A percentile compares a stretch with the other conserved stretches of the same genome.
These are phyloP conservation scores for Leishmania lainsoni DNA, from an alignment of 208 protist genomes.

Conservation along the genomic window DNA sequence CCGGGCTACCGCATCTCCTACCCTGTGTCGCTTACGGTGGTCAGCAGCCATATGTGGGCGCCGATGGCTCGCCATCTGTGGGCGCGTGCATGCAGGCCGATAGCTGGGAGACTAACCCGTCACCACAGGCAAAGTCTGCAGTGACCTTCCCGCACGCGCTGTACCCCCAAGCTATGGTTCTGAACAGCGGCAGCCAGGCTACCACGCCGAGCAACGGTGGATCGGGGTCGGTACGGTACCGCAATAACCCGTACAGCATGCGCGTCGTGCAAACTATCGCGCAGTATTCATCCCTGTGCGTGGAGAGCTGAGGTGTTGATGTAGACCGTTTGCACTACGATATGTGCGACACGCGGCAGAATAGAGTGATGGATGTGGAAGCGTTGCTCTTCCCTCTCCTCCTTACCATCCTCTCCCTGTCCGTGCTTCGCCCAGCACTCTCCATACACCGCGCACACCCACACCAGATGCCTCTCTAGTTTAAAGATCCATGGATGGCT, in stretches of 20 bases:
- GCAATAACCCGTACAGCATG: constrained; percentile 48
- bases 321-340: not conserved
- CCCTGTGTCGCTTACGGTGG: not conserved
- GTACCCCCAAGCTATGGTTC: not conserved
- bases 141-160: not conserved
- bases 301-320: not conserved
- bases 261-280: constrained; percentile 6
- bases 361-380: not conserved
- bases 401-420: not conserved
- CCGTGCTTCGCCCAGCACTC: not conserved
- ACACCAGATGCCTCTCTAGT: not conserved
- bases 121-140: not conserved
- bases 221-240: constrained; percentile 25
- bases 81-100: not conserved
- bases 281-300: not conserved
- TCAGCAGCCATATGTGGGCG: not conserved
- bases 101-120: not conserved
- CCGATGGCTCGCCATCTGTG: not conserved
- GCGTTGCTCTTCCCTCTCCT: not conserved
- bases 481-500: not conserved
- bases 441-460: not conserved
- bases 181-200: constrained; percentile 6
- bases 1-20: not conserved
- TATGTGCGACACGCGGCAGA: not conserved
- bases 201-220: constrained; percentile 4